These are phyloP conservation scores for Ustilago esculenta DNA, from an alignment of 1,284 basidiomycete genomes.

Conservation along the genomic window DNA sequence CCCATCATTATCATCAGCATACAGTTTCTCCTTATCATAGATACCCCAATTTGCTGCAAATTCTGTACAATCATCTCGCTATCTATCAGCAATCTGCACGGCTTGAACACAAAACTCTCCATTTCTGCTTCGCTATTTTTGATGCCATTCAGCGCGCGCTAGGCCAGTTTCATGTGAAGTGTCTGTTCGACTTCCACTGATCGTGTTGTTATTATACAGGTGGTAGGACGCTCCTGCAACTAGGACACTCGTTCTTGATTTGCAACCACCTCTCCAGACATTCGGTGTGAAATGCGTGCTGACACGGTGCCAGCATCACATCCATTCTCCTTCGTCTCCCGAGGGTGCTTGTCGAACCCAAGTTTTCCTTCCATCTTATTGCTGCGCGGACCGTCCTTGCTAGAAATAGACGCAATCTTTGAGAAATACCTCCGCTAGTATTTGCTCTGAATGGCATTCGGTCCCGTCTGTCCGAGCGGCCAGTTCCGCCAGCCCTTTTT, in stretches of 20 bases:
- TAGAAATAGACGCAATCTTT: background rate
- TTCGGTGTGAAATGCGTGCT: constrained; percentile 42
- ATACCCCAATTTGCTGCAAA: background rate
- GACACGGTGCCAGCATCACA: constrained; percentile 43
- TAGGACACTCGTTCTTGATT: constrained; percentile 50
- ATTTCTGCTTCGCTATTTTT: too few species aligned
- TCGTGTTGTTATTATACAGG: too few species aligned
- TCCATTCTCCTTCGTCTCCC: constrained; percentile 24
- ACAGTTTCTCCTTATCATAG: too few species aligned
- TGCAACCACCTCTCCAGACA: constrained; percentile 43
- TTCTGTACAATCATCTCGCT: too few species aligned
- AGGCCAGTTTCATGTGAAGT: too few species aligned
- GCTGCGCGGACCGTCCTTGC: constrained; percentile 2
- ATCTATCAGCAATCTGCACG: too few species aligned
- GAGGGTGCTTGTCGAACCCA: constrained; percentile 6
- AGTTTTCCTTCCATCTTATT: constrained; percentile 9
- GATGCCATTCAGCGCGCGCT: too few species aligned
- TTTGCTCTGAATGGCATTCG: background rate
- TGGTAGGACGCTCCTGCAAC: constrained; percentile 31
- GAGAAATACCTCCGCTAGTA: background rate
- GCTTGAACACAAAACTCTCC: too few species aligned
- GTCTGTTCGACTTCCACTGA: too few species aligned
- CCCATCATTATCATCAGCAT: too few species aligned
- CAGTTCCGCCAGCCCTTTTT: background rate
- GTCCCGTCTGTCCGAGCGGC: too few species aligned